Evolutionary conservation across 768 basidiomycete species (phyloP).

Genomic region (Panaeolus cyanescens): DNA sequence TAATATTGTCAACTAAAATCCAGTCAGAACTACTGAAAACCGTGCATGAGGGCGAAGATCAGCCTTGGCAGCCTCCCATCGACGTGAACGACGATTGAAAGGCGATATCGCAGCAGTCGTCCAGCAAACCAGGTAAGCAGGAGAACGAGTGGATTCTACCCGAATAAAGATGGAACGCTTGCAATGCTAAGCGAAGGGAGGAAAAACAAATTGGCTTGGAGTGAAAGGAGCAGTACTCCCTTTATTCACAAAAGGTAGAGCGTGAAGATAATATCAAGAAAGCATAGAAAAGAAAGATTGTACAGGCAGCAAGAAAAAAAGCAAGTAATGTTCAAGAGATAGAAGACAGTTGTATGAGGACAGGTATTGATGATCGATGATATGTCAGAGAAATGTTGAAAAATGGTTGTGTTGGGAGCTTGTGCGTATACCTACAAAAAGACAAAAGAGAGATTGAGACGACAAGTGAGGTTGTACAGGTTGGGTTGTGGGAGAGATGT

Average conservation of each 20-base stretch:
- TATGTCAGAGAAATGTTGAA: not conserved
- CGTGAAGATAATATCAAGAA: not conserved
- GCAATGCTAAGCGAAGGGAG: not conserved
- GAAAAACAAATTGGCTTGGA: not conserved
- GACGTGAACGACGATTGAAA: not conserved
- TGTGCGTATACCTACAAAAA: not conserved
- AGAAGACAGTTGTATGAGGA: not conserved
- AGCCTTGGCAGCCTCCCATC: not conserved
- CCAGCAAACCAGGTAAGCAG: constrained; percentile 2
- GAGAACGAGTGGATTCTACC: not conserved
- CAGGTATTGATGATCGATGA: not conserved
- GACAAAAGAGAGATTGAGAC: not conserved
- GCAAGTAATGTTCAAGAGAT: not conserved
- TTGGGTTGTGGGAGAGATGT: not conserved
- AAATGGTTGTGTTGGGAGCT: not conserved
- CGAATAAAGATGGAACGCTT: not conserved
- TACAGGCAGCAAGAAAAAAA: not conserved
- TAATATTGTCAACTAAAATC: not conserved
- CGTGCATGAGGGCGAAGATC: not conserved
- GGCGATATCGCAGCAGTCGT: not conserved
- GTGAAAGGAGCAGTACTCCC: not conserved
- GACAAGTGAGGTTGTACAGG: not conserved
- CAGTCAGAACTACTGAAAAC: constrained; percentile 1
- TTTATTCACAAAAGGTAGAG: not conserved
- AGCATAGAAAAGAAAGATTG: not conserved